Evolutionary conservation across 148 eudicot species (phyloP), one percentile per base, ranked within the genome.

Genomic region (Cornus suecica): DNA sequence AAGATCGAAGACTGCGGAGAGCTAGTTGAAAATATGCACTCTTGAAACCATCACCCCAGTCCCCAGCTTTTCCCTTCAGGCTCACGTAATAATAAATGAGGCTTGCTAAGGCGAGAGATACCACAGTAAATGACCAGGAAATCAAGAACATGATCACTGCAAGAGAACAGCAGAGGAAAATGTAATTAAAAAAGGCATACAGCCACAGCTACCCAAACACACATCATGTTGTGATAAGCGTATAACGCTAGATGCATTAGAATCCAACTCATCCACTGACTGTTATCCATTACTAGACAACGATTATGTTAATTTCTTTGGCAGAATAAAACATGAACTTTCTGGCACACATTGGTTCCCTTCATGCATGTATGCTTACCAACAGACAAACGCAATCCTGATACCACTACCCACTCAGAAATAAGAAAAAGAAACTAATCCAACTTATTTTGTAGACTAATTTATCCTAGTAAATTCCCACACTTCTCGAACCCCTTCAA

Each of bases 41-140:
- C 83, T 95, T 95, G 87, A 95, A 93, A 72, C 99, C 99, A 83
- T 95, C 99, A 29, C 99, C 99, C 99, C 99, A 95, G 80, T 95
- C 99, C 61, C 99, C 99, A 75, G 99, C 98, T 84, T 95, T 95
- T 63, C 99, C 99, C 83, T 93, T 95, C 70, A 95, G 70, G 83
- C 94, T 87, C 74, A 95, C 99, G 74, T 95, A 95, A 77, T 95
- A 89, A 84, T 95, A 95, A 69, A 95, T 93, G 82, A 95, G 97
- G 79, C 93, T 90, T 25, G 94, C 99, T 63, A 95, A 91, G 73
- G 99, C 98, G 65, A 95, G 83, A 78, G 99, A 90, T 75, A 95
- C 85, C 85, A 95, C 86, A 15, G 99, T 93, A 85, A 95, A 95
- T 54, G 92, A 79, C 99, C 99, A 95, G 29, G 99, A 95, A 69